Conservation (phyloP, 164 flowering plant species). For the Aristolochia contorta region DNA sequence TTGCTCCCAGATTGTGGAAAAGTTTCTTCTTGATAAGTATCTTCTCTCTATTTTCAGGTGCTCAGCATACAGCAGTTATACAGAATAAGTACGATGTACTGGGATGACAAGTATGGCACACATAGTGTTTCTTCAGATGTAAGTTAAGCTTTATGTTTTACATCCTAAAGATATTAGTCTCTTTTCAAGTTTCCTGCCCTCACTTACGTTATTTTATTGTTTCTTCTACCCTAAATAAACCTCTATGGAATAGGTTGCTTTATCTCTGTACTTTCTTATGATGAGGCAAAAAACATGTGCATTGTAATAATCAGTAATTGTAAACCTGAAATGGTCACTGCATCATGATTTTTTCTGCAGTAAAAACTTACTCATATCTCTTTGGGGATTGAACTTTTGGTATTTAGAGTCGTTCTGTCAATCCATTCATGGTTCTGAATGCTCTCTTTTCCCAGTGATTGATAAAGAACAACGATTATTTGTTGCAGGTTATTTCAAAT, state of each 20-base stretch:
- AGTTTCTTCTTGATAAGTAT: conserved; percentile 2
- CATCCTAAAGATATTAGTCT: not conserved
- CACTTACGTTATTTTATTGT: too few relatives aligned
- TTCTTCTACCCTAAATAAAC: too few relatives aligned
- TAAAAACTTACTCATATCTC: too few relatives aligned
- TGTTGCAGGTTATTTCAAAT: conserved; percentile 71
- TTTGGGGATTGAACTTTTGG: not conserved
- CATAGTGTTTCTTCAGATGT: conserved; percentile 93
- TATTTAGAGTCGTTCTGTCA: not conserved
- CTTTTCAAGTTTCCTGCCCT: not conserved
- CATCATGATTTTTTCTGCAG: too few relatives aligned
- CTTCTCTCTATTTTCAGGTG: conserved; percentile 36
- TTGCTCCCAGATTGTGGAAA: not conserved
- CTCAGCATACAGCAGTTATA: conserved; percentile 93
- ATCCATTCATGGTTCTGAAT: not conserved
- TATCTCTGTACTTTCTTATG: too few relatives aligned
- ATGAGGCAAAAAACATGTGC: too few relatives aligned
- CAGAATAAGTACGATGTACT: conserved; percentile 97
- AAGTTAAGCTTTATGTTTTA: conserved; percentile 15
- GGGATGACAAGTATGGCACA: conserved; percentile 99
- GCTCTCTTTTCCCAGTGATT: not conserved
- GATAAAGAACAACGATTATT: conserved; percentile 1
- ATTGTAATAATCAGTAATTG: too few relatives aligned
- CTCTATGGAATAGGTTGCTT: too few relatives aligned
- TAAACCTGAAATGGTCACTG: too few relatives aligned